Conservation (phyloP, 768 basidiomycete genomes). For the Kwoniella botswanensis region DNA sequence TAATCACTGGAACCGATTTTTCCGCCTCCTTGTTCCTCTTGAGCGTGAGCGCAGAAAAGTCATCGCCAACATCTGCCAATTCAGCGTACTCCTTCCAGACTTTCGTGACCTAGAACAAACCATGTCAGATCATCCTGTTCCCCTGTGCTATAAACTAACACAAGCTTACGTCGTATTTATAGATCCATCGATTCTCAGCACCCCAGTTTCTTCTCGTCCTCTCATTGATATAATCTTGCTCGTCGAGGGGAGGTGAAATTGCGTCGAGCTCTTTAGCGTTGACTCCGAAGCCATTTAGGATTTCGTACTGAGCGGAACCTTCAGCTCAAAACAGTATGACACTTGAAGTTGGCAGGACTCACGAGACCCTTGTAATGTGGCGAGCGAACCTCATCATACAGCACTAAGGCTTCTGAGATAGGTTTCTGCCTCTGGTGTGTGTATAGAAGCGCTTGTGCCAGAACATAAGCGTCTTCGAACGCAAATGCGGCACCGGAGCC, state of each 20-base stretch:
- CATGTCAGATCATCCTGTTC: background rate
- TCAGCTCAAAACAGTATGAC: background rate
- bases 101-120: conserved; percentile 14
- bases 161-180: conserved; percentile 31
- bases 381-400: conserved; percentile 33
- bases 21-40: conserved; percentile 1
- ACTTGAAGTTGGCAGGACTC: background rate
- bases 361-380: conserved; percentile 39
- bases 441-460: conserved; percentile 28
- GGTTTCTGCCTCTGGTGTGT: background rate
- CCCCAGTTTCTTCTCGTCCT: conserved; percentile 18
- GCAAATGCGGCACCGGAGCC: conserved; percentile 48
- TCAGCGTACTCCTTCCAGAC: conserved; percentile 22
- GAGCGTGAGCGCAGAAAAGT: conserved; percentile 1
- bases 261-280: conserved; percentile 28
- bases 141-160: background rate
- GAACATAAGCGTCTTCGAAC: conserved; percentile 42
- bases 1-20: background rate
- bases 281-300: conserved; percentile 20
- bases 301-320: conserved; percentile 12
- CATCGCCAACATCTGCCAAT: background rate
- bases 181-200: conserved; percentile 27
- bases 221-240: conserved; percentile 26
- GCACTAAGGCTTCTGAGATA: conserved; percentile 21
- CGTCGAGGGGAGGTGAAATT: conserved; percentile 11